Percentiles rank a stretch among this genome's conserved stretches.
These are phyloP conservation scores for Zymoseptoria brevis DNA, from an alignment of 2,329 filamentous ascomycete species.

Conservation along the genomic window DNA sequence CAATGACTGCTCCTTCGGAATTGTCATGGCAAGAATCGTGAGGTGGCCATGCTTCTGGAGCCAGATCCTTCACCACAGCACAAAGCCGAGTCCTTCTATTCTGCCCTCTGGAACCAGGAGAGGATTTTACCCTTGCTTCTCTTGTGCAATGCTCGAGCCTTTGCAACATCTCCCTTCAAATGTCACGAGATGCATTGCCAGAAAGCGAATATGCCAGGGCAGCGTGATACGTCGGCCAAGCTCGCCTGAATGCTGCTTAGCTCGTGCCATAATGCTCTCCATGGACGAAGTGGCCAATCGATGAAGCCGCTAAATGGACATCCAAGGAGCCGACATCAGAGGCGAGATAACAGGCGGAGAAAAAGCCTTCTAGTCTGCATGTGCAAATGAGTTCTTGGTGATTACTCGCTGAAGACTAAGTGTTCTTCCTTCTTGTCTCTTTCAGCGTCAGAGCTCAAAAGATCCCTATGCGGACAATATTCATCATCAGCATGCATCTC, in stretches of 20 bases:
- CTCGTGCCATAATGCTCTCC: background rate
- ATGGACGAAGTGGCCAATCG: background rate
- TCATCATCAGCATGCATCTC: background rate
- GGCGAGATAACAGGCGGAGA: background rate
- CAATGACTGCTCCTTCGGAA: no score
- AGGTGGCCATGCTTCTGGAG: no score
- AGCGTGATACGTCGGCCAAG: background rate
- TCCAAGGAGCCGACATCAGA: background rate
- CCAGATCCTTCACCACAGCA: no score
- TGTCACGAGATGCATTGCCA: background rate
- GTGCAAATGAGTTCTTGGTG: background rate
- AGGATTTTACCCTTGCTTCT: no score
- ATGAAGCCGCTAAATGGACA: background rate
- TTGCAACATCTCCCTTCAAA: background rate
- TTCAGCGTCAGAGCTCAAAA: background rate
- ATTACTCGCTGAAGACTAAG: background rate
- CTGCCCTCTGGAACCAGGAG: no score
- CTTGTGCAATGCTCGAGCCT: no score
- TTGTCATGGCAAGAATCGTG: no score
- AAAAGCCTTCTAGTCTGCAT: background rate
- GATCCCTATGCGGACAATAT: background rate
- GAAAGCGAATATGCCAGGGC: background rate
- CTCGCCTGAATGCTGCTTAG: background rate
- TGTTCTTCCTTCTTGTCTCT: background rate
- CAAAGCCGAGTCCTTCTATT: no score